Evolutionary conservation across 1,139 yeast species (phyloP).

Genomic region (Hemisphaericaspora xylofermentans): DNA sequence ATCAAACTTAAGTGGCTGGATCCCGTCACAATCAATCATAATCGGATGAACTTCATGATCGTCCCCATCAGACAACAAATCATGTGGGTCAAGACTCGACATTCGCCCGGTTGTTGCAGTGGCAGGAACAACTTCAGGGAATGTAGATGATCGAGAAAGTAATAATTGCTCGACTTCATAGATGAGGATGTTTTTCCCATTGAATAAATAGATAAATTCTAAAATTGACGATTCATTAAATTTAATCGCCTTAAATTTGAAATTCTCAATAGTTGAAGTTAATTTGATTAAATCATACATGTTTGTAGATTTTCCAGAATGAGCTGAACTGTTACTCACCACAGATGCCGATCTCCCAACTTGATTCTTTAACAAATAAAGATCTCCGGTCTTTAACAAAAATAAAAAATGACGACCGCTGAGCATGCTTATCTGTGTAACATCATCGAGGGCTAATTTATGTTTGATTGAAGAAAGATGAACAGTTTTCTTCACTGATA

Average conservation of each 20-base stretch:
- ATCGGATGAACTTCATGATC: constrained; percentile 26
- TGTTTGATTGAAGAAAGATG: constrained; percentile 34
- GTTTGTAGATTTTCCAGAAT: constrained; percentile 17
- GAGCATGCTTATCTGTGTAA: constrained; percentile 29
- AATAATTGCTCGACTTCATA: constrained; percentile 32
- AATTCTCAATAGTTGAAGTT: constrained; percentile 31
- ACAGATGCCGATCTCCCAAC: constrained; percentile 9
- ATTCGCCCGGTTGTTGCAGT: not conserved
- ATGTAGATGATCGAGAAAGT: not conserved
- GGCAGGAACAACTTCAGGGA: not conserved
- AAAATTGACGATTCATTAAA: constrained; percentile 16
- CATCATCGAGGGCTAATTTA: constrained; percentile 24
- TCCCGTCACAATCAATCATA: constrained; percentile 25
- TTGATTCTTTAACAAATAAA: constrained; percentile 38
- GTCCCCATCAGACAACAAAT: constrained; percentile 15
- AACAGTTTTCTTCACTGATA: constrained; percentile 36
- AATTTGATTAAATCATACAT: constrained; percentile 41
- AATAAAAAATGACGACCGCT: constrained; percentile 36
- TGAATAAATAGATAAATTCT: constrained; percentile 27
- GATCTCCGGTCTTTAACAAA: constrained; percentile 38
- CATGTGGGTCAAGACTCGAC: not conserved
- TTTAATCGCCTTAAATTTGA: constrained; percentile 27
- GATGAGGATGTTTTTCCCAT: constrained; percentile 30
- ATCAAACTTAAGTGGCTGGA: constrained; percentile 29
- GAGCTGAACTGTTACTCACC: constrained; percentile 14